A percentile compares a stretch with the other conserved stretches of the same genome.
Evolutionary conservation across 108 stramenopile species (phyloP).

Genomic region (Cyclotella baltica): DNA sequence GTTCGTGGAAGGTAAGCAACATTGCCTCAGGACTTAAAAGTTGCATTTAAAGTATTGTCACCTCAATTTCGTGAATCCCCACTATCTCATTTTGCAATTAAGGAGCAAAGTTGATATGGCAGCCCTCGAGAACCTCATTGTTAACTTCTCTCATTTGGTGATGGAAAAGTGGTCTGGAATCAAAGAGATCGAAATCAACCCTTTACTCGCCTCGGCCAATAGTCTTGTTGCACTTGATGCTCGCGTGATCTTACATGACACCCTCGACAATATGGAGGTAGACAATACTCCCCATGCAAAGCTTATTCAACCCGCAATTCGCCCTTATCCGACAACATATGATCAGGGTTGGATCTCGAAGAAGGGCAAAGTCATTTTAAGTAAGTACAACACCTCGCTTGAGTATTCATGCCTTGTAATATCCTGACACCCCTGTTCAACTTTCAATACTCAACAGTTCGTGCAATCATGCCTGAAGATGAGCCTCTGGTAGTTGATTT

Average conservation of each 20-base stretch:
- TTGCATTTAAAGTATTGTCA: background rate
- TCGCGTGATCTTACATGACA: slow-evolving; percentile 32
- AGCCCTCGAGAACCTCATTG: slow-evolving; percentile 38
- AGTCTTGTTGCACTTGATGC: slow-evolving; percentile 40
- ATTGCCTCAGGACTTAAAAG: background rate
- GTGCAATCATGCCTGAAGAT: slow-evolving; percentile 49
- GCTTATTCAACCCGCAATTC: slow-evolving; percentile 37
- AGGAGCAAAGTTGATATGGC: slow-evolving; percentile 30
- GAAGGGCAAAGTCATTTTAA: slow-evolving; percentile 38
- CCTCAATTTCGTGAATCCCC: background rate
- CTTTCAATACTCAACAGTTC: background rate
- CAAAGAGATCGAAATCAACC: slow-evolving; percentile 53
- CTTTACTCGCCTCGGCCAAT: slow-evolving; percentile 22
- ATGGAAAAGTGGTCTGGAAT: slow-evolving; percentile 46
- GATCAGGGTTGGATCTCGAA: slow-evolving; percentile 32
- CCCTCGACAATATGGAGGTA: slow-evolving; percentile 9
- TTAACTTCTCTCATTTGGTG: slow-evolving; percentile 44
- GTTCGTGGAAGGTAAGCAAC: slow-evolving; percentile 32
- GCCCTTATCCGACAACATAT: slow-evolving; percentile 41
- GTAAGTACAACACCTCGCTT: too few relatives aligned
- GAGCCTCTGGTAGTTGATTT: slow-evolving; percentile 44
- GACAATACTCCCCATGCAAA: slow-evolving; percentile 14
- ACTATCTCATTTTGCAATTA: background rate
- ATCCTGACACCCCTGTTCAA: too few relatives aligned
- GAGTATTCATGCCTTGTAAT: too few relatives aligned